These are phyloP conservation scores for Podila verticillata DNA, from an alignment of 192 early-diverging fungal genomes.

Conservation along the genomic window DNA sequence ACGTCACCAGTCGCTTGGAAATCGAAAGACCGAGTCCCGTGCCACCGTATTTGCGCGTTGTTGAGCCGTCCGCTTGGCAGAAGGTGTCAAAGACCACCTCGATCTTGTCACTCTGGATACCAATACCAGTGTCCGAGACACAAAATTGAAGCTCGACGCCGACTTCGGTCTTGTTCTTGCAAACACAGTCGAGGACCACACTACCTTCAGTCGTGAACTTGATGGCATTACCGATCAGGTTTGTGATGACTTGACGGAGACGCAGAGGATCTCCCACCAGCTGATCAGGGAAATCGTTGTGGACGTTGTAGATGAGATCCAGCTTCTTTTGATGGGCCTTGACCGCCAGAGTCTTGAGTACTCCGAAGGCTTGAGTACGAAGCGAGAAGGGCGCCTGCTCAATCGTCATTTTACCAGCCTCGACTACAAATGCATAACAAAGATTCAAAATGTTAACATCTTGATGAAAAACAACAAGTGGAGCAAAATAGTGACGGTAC, in stretches of 20 bases:
- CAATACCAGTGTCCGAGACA: conserved; percentile 87
- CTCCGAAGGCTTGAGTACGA: conserved; percentile 67
- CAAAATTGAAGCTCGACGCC: conserved; percentile 70
- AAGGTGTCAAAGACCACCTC: conserved; percentile 84
- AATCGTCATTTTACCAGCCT: conserved; percentile 84
- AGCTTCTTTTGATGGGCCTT: conserved; percentile 82
- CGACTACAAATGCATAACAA: conserved; percentile 55
- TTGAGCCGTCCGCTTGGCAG: conserved; percentile 84
- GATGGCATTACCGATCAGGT: conserved; percentile 85
- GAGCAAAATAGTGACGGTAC: not conserved
- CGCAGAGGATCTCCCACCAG: conserved; percentile 80
- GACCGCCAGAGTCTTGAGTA: conserved; percentile 76
- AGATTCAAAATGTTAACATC: not conserved
- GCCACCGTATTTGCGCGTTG: conserved; percentile 86
- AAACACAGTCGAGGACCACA: conserved; percentile 68
- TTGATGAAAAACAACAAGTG: not conserved
- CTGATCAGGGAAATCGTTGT: conserved; percentile 74
- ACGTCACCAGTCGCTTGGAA: conserved; percentile 76
- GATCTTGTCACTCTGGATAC: conserved; percentile 82
- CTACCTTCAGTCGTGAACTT: conserved; percentile 86
- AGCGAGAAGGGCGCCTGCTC: conserved; percentile 78
- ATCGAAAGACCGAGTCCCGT: conserved; percentile 90
- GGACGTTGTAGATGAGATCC: conserved; percentile 71
- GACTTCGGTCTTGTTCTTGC: conserved; percentile 39
- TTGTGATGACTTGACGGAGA: conserved; percentile 82